These are phyloP conservation scores for Trichoderma sp. DNA, from an alignment of 2,329 filamentous ascomycete genomes.

Conservation along the genomic window DNA sequence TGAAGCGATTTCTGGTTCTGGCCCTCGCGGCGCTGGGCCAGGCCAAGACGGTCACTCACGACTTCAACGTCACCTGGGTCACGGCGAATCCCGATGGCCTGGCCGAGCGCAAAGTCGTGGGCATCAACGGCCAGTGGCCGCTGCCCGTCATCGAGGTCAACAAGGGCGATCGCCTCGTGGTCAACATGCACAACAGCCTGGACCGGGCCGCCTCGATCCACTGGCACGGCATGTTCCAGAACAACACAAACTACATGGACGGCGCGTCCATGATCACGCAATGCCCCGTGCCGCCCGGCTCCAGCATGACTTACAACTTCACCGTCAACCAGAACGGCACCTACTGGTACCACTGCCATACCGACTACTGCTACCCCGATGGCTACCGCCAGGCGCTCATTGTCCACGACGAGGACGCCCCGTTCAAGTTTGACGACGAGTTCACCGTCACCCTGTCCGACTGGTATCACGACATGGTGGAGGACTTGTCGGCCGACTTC, in stretches of 20 bases:
- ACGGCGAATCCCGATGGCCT: slow-evolving; percentile 61
- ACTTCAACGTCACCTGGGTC: slow-evolving; percentile 65
- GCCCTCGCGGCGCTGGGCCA: slow-evolving; percentile 17
- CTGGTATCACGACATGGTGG: slow-evolving; percentile 62
- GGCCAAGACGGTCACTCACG: slow-evolving; percentile 50
- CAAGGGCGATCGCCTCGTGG: slow-evolving; percentile 53
- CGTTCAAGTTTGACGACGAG: slow-evolving; percentile 56
- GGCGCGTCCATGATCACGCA: slow-evolving; percentile 59
- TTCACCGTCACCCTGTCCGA: slow-evolving; percentile 59
- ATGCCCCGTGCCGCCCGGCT: slow-evolving; percentile 56
- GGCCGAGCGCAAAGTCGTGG: slow-evolving; percentile 58
- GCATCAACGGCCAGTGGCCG: slow-evolving; percentile 67
- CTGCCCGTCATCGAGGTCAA: slow-evolving; percentile 59
- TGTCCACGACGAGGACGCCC: slow-evolving; percentile 53
- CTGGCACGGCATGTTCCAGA: slow-evolving; percentile 65
- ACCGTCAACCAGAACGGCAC: slow-evolving; percentile 58
- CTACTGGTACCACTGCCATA: slow-evolving; percentile 65
- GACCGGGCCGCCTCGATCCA: slow-evolving; percentile 52
- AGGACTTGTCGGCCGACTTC: slow-evolving; percentile 34
- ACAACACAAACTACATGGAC: slow-evolving; percentile 61
- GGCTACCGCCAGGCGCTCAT: slow-evolving; percentile 53
- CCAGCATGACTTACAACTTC: slow-evolving; percentile 59
- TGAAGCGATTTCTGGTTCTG: slow-evolving; percentile 11
- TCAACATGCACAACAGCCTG: slow-evolving; percentile 52
- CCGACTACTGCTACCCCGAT: slow-evolving; percentile 26